Evolutionary conservation across 2,329 filamentous ascomycete genomes (phyloP), one percentile per base, ranked within the genome.

Genomic region (Pochonia chlamydosporia): DNA sequence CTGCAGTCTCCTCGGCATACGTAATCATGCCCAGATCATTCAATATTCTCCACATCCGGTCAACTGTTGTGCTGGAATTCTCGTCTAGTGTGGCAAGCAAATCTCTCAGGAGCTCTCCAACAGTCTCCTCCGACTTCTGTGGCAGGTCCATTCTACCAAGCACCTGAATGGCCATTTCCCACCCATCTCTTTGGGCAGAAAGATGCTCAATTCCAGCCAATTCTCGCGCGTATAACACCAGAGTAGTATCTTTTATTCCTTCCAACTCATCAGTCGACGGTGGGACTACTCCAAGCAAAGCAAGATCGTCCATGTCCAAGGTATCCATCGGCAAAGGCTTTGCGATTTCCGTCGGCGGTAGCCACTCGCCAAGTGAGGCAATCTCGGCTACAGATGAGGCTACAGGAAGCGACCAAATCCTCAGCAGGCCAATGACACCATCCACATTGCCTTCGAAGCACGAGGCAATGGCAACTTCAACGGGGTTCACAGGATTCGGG

Each of bases 161-260:
- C 10, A 96, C 79, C 50, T 89, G 82, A 37, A 96, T 82, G 0
- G 90, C 87, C 60, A 96, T 70, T 68, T 96, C 89, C 92, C 92
- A 97, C 8, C 92, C 91, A 56, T 91, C 84, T 31, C 77, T 72
- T 13, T 66, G 59, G 3, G 68, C 57, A 1, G 68, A 68, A 40
- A 82, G 61, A 20, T 74, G 69, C 46, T 76, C 72, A 51, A 75
- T 74, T 50, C 74, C 75, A 26, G 85, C 74, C 18, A 92, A 63
- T 21, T 78, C 75, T 43, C 83, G 76, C 0, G 92, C 87, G 63
- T 96, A 97, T 41, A 81, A 71, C 6, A 84, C 77, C 6, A 96
- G 73, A 3, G 92, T 81, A 28, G 86, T 83, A 62, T 96, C 90
- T 61, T 92, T 90, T 52, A 84, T 82, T 7, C 89, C 74, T 50